phyloP scores from a whole-genome alignment of 257 asterid genomes.

The Penstemon newberryi region DNA sequence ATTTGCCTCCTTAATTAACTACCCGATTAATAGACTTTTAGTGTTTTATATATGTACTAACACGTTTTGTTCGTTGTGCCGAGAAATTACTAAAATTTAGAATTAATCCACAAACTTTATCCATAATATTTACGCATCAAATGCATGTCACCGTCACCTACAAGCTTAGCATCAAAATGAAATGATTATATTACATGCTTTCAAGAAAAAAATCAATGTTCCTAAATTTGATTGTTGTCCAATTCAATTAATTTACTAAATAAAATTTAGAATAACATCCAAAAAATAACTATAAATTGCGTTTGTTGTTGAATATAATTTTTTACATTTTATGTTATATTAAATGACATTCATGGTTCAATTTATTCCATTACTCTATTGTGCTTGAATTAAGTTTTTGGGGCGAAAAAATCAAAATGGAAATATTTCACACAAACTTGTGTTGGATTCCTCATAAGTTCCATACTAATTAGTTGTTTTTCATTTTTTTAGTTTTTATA shows the following conservation, averaged over 20 bases:
- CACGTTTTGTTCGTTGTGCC: not conserved
- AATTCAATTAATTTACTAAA: conserved; percentile 2
- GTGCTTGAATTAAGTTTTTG: no score
- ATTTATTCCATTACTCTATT: no score
- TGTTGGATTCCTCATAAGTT: no score
- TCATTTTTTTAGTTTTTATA: no score
- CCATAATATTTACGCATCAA: not conserved
- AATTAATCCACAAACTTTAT: not conserved
- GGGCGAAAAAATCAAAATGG: no score
- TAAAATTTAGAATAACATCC: not conserved
- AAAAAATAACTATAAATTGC: no score
- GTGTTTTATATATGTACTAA: not conserved
- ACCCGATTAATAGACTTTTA: no score
- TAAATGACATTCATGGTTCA: no score
- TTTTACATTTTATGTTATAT: no score
- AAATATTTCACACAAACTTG: no score
- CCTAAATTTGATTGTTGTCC: not conserved
- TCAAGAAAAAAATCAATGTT: not conserved
- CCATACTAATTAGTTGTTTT: no score
- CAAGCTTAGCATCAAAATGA: not conserved
- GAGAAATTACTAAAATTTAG: not conserved
- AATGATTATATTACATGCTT: not conserved
- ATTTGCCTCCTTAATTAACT: not conserved
- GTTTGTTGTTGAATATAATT: no score
- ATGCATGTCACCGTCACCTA: not conserved